Percentiles rank a stretch among this genome's conserved stretches.
Evolutionary conservation across 768 basidiomycete species (phyloP).

Genomic region (Phanerochaete sordida): DNA sequence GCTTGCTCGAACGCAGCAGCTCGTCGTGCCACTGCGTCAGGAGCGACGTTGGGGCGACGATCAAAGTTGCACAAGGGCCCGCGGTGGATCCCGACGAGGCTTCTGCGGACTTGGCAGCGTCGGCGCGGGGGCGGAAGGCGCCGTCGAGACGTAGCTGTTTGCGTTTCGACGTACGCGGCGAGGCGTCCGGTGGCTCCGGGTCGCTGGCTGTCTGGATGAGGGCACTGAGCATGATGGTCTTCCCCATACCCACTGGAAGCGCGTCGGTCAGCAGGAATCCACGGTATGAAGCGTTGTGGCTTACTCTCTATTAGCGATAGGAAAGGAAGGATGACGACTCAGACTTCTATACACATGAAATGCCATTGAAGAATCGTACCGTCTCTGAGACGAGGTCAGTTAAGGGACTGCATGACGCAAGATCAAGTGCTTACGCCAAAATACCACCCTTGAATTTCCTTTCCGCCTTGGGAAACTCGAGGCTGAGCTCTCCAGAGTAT

Average conservation of each 20-base stretch:
- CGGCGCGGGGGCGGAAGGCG: slow-evolving; percentile 47
- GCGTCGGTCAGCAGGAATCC: neutral
- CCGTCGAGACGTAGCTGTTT: slow-evolving; percentile 62
- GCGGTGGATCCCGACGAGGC: slow-evolving; percentile 20
- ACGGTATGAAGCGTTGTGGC: slow-evolving; percentile 15
- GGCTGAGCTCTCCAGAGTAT: slow-evolving; percentile 84
- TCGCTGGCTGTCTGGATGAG: slow-evolving; percentile 78
- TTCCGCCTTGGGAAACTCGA: slow-evolving; percentile 81
- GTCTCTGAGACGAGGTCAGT: slow-evolving; percentile 23
- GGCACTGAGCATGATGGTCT: slow-evolving; percentile 90
- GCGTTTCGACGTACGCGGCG: slow-evolving; percentile 32
- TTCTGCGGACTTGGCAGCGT: slow-evolving; percentile 18
- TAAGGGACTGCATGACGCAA: neutral
- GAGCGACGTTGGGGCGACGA: slow-evolving; percentile 90
- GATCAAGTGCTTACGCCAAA: slow-evolving; percentile 60
- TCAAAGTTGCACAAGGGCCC: slow-evolving; percentile 66
- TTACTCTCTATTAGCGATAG: slow-evolving; percentile 45
- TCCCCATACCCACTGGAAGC: slow-evolving; percentile 86
- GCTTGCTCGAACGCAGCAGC: slow-evolving; percentile 75
- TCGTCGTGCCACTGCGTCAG: slow-evolving; percentile 94
- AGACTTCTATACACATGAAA: too few species aligned
- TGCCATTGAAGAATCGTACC: slow-evolving; percentile 28
- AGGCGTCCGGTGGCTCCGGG: slow-evolving; percentile 35
- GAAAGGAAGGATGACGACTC: too few species aligned
- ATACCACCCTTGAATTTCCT: slow-evolving; percentile 82